Evolutionary conservation across 1,284 basidiomycete species (phyloP).

Genomic region (Athelia sp.): DNA sequence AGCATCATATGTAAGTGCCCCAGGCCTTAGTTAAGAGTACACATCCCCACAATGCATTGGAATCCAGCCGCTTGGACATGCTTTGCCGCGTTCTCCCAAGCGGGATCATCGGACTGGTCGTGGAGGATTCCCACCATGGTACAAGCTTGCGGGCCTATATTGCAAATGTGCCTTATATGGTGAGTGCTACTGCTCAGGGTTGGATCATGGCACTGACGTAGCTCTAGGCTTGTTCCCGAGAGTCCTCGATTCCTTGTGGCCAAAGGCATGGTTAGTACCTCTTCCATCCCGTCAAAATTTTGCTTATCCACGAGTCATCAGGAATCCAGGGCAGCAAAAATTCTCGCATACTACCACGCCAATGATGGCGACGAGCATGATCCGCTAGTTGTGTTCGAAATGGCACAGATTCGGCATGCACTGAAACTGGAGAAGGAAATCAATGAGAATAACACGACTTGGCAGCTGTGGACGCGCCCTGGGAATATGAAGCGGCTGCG

Average conservation of each 20-base stretch:
- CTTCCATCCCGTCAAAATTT: slow-evolving; percentile 1
- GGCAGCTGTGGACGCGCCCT: slow-evolving; percentile 46
- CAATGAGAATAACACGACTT: slow-evolving; percentile 39
- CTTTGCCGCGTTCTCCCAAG: slow-evolving; percentile 46
- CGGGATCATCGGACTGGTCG: slow-evolving; percentile 49
- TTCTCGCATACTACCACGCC: slow-evolving; percentile 61
- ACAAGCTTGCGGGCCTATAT: slow-evolving; percentile 56
- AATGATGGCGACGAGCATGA: slow-evolving; percentile 29
- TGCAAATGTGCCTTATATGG: slow-evolving; percentile 55
- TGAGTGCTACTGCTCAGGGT: slow-evolving; percentile 16
- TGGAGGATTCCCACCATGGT: slow-evolving; percentile 67
- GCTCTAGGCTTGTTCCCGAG: slow-evolving; percentile 60
- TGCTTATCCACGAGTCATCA: slow-evolving; percentile 13
- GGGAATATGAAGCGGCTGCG: slow-evolving; percentile 58
- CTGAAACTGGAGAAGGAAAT: slow-evolving; percentile 53
- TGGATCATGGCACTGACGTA: slow-evolving; percentile 9
- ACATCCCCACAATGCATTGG: slow-evolving; percentile 10
- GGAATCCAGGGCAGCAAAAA: slow-evolving; percentile 46
- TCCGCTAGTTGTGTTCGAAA: slow-evolving; percentile 45
- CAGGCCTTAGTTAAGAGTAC: background rate
- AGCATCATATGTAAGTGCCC: slow-evolving; percentile 48
- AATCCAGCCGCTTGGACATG: slow-evolving; percentile 44
- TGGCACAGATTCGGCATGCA: slow-evolving; percentile 61
- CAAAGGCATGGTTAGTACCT: slow-evolving; percentile 44
- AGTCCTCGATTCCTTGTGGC: slow-evolving; percentile 68